Conservation (phyloP, 2,329 filamentous ascomycete species). For the Coleophoma cylindrospora region DNA sequence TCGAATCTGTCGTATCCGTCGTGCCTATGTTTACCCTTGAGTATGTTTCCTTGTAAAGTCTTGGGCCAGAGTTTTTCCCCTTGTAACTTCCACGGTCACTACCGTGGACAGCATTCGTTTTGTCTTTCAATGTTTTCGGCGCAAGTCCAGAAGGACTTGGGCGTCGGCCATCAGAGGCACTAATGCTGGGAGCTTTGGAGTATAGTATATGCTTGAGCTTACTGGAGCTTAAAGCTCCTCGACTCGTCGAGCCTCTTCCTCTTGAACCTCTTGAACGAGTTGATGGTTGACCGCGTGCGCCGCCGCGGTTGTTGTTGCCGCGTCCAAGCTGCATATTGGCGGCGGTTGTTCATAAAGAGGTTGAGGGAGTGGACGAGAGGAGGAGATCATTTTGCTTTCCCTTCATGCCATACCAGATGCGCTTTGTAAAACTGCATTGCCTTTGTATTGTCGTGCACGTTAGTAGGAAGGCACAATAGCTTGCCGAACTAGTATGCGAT, state of each 20-base stretch:
- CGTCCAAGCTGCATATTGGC: conserved; percentile 22
- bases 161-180: neutral
- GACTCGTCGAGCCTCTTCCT: conserved; percentile 23
- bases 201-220: conserved; percentile 18
- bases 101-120: conserved; percentile 6
- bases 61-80: conserved; percentile 4
- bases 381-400: conserved; percentile 7
- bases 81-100: conserved; percentile 6
- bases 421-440: too few relatives aligned
- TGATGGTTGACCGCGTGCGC: conserved; percentile 17
- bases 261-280: conserved; percentile 23
- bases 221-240: conserved; percentile 26
- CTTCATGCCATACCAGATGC: neutral
- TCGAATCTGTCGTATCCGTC: conserved; percentile 9
- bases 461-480: too few relatives aligned
- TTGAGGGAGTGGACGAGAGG: conserved; percentile 11
- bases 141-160: neutral
- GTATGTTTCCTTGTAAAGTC: conserved; percentile 3
- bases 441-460: too few relatives aligned
- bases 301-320: conserved; percentile 13
- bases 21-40: conserved; percentile 7
- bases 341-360: conserved; percentile 22
- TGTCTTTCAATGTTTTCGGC: conserved; percentile 8
- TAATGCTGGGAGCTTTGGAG: conserved; percentile 2
- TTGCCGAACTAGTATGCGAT: too few relatives aligned